Conservation (phyloP, 257 asterid species). For the Capsicum pubescens region DNA sequence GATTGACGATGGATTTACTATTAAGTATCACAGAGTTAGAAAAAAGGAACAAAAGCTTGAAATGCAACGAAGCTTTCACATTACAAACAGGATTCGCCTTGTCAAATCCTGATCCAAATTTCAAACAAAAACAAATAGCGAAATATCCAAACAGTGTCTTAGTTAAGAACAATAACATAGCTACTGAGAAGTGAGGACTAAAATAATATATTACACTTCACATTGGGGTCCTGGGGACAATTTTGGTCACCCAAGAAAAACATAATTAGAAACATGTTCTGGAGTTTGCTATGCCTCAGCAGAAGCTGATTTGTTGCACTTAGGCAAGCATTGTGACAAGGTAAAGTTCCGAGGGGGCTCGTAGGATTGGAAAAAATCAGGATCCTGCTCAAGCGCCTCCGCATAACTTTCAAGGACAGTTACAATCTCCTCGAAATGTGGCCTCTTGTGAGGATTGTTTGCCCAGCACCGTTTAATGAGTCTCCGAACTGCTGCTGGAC, state of each 20-base stretch:
- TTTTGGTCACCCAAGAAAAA: slow-evolving; percentile 23
- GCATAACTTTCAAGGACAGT: slow-evolving; percentile 60
- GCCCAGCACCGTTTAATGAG: slow-evolving; percentile 92
- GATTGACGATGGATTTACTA: too few species aligned
- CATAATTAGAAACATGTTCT: slow-evolving; percentile 3
- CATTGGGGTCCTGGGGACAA: slow-evolving; percentile 18
- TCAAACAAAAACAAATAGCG: not conserved
- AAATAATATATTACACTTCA: slow-evolving; percentile 28
- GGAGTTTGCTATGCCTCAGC: slow-evolving; percentile 39
- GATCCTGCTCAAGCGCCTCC: slow-evolving; percentile 66
- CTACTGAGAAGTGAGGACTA: slow-evolving; percentile 23
- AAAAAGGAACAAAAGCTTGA: not conserved
- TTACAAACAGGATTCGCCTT: slow-evolving; percentile 19
- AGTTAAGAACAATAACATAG: not conserved
- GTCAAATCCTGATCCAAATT: not conserved
- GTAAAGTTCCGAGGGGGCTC: slow-evolving; percentile 47
- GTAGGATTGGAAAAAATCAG: slow-evolving; percentile 62
- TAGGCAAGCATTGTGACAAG: slow-evolving; percentile 62
- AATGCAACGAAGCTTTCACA: not conserved
- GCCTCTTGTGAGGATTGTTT: slow-evolving; percentile 77
- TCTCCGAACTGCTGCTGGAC: slow-evolving; percentile 66
- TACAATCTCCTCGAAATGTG: slow-evolving; percentile 85
- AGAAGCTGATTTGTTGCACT: slow-evolving; percentile 50
- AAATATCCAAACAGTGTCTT: not conserved
- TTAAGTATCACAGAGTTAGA: not conserved